A percentile compares a stretch with the other conserved stretches of the same genome.
phyloP scores from a whole-genome alignment of 2,329 filamentous ascomycete species.

The Celoporthe dispersa region DNA sequence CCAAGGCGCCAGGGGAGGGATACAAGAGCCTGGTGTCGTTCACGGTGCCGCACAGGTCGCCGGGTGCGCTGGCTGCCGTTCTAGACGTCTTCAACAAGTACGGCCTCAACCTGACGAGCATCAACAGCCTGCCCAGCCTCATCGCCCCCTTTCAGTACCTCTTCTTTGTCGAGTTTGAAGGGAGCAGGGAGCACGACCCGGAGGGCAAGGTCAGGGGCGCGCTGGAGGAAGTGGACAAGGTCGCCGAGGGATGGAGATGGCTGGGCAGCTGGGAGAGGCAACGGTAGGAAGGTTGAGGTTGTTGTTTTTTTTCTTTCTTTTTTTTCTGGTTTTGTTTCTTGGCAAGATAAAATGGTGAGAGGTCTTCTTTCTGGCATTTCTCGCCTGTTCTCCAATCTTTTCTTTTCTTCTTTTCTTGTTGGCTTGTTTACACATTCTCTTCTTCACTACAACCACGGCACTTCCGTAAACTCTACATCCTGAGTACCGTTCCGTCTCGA shows the following conservation, averaged over 20 bases:
- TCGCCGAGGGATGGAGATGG: constrained; percentile 69
- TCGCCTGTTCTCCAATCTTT: too few species aligned
- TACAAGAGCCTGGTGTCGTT: constrained; percentile 82
- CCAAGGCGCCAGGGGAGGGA: background rate
- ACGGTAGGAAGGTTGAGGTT: constrained; percentile 24
- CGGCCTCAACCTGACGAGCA: constrained; percentile 83
- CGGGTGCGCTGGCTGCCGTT: constrained; percentile 82
- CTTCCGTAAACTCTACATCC: background rate
- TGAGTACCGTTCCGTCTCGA: background rate
- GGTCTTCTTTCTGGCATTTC: background rate
- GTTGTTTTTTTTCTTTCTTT: too few species aligned
- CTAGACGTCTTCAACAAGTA: constrained; percentile 76
- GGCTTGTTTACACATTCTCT: background rate
- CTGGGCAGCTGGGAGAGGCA: constrained; percentile 67
- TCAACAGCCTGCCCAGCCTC: constrained; percentile 83
- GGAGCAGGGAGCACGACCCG: constrained; percentile 57
- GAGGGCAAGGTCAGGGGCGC: constrained; percentile 64
- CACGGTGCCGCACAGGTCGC: constrained; percentile 74
- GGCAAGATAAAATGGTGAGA: background rate
- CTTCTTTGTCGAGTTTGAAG: constrained; percentile 90
- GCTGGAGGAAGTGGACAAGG: constrained; percentile 59
- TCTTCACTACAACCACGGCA: constrained; percentile 8
- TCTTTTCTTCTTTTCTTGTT: background rate
- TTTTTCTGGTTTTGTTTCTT: too few species aligned
- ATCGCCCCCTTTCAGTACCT: constrained; percentile 83